Conservation (phyloP, 1,284 basidiomycete species). For the Heliocybe sulcata region DNA sequence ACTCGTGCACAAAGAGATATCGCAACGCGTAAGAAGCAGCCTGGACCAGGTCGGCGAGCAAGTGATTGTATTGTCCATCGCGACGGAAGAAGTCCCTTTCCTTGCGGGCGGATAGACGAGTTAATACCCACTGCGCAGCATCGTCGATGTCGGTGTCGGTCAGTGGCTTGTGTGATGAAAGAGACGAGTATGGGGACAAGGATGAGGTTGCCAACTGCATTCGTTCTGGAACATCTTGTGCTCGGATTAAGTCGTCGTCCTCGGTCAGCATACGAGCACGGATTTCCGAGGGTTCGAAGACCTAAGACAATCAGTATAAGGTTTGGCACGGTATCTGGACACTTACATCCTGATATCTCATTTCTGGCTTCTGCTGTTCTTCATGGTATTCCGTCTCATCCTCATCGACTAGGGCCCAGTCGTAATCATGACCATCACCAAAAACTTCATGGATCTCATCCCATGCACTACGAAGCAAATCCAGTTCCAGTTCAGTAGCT, state of each 20-base stretch:
- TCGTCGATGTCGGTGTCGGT: slow-evolving; percentile 68
- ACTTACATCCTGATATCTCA: slow-evolving; percentile 86
- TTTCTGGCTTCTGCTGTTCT: slow-evolving; percentile 60
- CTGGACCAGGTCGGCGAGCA: slow-evolving; percentile 66
- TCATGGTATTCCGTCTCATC: slow-evolving; percentile 58
- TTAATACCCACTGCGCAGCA: slow-evolving; percentile 87
- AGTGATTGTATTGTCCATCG: slow-evolving; percentile 48
- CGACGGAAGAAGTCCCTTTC: slow-evolving; percentile 68
- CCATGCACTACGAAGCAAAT: slow-evolving; percentile 67
- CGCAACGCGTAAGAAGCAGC: slow-evolving; percentile 80
- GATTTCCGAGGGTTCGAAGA: slow-evolving; percentile 98
- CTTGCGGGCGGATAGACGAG: slow-evolving; percentile 76
- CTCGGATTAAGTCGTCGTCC: slow-evolving; percentile 90
- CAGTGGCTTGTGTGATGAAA: slow-evolving; percentile 63
- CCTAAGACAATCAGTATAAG: slow-evolving; percentile 38
- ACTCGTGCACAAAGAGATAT: slow-evolving; percentile 82
- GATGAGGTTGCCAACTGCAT: slow-evolving; percentile 93
- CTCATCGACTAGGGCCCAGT: slow-evolving; percentile 86
- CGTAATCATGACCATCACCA: slow-evolving; percentile 95
- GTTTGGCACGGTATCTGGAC: slow-evolving; percentile 4
- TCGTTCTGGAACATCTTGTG: slow-evolving; percentile 90
- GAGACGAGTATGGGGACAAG: slow-evolving; percentile 58
- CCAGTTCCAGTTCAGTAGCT: slow-evolving; percentile 13
- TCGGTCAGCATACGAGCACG: slow-evolving; percentile 87
- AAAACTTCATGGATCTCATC: slow-evolving; percentile 97